These are phyloP conservation scores for Lactarius pseudohatsudake DNA, from an alignment of 768 basidiomycete species.

Conservation along the genomic window DNA sequence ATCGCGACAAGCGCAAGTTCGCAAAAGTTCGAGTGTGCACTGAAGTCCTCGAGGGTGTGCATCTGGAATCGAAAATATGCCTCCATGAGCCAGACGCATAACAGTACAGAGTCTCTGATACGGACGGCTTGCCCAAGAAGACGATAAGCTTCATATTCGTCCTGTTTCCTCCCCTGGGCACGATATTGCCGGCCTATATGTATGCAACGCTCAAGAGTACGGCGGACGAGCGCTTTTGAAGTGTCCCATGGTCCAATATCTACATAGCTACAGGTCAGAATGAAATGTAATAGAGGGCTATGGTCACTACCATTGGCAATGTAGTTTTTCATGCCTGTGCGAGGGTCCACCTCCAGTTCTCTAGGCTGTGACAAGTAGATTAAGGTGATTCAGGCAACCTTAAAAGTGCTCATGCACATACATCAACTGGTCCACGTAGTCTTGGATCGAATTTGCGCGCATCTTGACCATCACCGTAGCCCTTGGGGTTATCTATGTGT, in stretches of 20 bases:
- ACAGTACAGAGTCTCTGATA: neutral
- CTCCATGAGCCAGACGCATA: neutral
- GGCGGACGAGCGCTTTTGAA: conserved; percentile 72
- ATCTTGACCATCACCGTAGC: conserved; percentile 84
- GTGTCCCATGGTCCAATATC: conserved; percentile 86
- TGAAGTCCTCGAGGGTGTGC: conserved; percentile 83
- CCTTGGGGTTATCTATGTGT: conserved; percentile 93
- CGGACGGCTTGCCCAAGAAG: conserved; percentile 68
- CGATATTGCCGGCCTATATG: conserved; percentile 69
- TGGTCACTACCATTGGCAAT: conserved; percentile 26
- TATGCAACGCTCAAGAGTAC: conserved; percentile 76
- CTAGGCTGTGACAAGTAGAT: conserved; percentile 47
- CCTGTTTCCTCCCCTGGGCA: conserved; percentile 55
- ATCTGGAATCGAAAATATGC: conserved; percentile 42
- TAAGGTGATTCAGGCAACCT: neutral
- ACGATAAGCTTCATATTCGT: conserved; percentile 77
- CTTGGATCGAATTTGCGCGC: conserved; percentile 72
- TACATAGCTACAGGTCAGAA: conserved; percentile 29
- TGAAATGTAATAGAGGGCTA: neutral
- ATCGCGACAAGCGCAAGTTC: conserved; percentile 75
- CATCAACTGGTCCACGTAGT: conserved; percentile 81
- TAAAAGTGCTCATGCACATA: conserved; percentile 33
- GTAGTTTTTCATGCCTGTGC: conserved; percentile 88
- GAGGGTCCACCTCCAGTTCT: conserved; percentile 82
- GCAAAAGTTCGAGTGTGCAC: conserved; percentile 89